Evolutionary conservation across 768 basidiomycete genomes (phyloP).

Genomic region (Tylopilus subfusipes): DNA sequence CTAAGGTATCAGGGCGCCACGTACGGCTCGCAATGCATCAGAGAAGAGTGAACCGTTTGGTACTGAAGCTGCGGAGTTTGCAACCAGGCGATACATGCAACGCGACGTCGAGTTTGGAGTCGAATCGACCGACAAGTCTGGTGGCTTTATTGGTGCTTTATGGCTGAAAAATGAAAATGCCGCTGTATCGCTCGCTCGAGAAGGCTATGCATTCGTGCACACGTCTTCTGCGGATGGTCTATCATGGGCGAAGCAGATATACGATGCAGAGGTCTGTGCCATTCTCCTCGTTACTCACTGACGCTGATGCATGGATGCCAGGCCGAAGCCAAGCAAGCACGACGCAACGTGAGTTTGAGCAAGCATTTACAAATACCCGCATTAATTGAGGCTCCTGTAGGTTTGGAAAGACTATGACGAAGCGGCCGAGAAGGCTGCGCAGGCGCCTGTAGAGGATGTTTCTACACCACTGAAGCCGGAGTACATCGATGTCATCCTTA

Average conservation of each 20-base stretch:
- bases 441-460: slow-evolving; percentile 44
- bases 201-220: slow-evolving; percentile 88
- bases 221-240: slow-evolving; percentile 81
- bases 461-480: slow-evolving; percentile 67
- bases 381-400: slow-evolving; percentile 37
- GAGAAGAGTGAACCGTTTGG: slow-evolving; percentile 94
- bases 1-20: slow-evolving; percentile 87
- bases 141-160: slow-evolving; percentile 90
- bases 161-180: slow-evolving; percentile 84
- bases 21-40: slow-evolving; percentile 70
- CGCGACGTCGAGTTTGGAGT: slow-evolving; percentile 93
- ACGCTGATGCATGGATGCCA: slow-evolving; percentile 28
- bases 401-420: slow-evolving; percentile 87
- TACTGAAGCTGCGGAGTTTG: slow-evolving; percentile 74
- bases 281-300: not conserved
- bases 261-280: slow-evolving; percentile 71
- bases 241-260: slow-evolving; percentile 74
- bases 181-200: slow-evolving; percentile 76
- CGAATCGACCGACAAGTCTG: slow-evolving; percentile 87
- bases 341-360: slow-evolving; percentile 61
- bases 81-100: slow-evolving; percentile 82
- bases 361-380: not conserved
- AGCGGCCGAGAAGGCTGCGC: slow-evolving; percentile 55
- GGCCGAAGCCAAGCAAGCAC: slow-evolving; percentile 78
- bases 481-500: slow-evolving; percentile 90